Percentiles rank a stretch among this genome's conserved stretches.
Conservation (phyloP, 176 grass and related monocot species). For the Aechmea fasciata region DNA sequence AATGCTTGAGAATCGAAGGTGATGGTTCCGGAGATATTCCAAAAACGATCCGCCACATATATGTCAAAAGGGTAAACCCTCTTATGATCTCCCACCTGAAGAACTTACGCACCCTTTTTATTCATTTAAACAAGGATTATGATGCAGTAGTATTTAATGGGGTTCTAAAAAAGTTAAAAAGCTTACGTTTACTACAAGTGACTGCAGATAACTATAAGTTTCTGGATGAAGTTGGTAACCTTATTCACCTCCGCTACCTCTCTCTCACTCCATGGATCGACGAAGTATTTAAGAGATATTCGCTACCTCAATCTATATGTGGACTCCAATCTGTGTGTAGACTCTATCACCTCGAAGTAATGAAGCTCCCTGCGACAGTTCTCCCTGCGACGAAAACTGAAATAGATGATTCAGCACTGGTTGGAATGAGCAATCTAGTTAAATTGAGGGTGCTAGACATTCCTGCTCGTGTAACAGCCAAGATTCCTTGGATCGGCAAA, state of each 20-base stretch:
- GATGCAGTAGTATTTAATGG: conserved; percentile 6
- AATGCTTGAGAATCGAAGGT: conserved; percentile 14
- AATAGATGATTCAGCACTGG: neutral
- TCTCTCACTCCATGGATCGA: neutral
- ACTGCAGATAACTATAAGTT: neutral
- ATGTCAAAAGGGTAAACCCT: conserved; percentile 9
- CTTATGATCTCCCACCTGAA: conserved; percentile 13
- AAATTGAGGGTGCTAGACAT: conserved; percentile 8
- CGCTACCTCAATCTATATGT: no score
- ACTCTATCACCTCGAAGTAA: conserved; percentile 16
- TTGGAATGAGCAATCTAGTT: conserved; percentile 9
- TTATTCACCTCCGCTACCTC: conserved; percentile 33
- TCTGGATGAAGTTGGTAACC: conserved; percentile 19
- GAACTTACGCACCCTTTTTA: conserved; percentile 28
- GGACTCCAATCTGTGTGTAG: conserved; percentile 8
- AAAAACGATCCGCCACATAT: conserved; percentile 20
- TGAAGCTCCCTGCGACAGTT: neutral
- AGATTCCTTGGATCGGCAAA: neutral
- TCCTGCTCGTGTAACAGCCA: neutral
- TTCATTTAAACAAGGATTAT: conserved; percentile 11
- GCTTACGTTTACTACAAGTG: conserved; percentile 19
- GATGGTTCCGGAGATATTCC: neutral
- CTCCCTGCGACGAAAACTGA: neutral
- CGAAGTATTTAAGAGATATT: neutral
- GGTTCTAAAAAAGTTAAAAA: conserved; percentile 14